These are phyloP conservation scores for Claviceps lovelessii DNA, from an alignment of 2,329 filamentous ascomycete genomes.

Conservation along the genomic window DNA sequence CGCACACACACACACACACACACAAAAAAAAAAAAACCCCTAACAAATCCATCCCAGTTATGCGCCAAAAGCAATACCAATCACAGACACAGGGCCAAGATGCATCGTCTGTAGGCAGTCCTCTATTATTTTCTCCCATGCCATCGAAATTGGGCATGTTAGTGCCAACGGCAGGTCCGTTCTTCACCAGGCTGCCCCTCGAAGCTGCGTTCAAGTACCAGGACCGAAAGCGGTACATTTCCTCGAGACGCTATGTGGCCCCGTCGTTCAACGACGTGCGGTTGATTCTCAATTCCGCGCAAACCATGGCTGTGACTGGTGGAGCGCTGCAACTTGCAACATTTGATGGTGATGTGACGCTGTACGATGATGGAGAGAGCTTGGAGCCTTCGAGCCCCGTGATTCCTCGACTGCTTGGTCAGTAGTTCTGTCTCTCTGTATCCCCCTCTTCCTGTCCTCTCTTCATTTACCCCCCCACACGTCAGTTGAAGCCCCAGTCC, in stretches of 20 bases:
- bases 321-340: slow-evolving; percentile 73
- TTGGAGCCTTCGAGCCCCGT: slow-evolving; percentile 64
- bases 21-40: background rate
- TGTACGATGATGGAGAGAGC: slow-evolving; percentile 81
- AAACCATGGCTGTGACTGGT: slow-evolving; percentile 78
- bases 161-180: slow-evolving; percentile 80
- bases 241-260: slow-evolving; percentile 78
- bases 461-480: too few species aligned
- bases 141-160: slow-evolving; percentile 86
- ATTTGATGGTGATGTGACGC: slow-evolving; percentile 93
- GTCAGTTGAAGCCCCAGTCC: background rate
- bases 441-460: background rate
- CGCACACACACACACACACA: too few species aligned
- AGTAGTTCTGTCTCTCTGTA: slow-evolving; percentile 3
- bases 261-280: slow-evolving; percentile 96
- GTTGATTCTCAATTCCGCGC: slow-evolving; percentile 84
- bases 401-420: slow-evolving; percentile 47
- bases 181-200: slow-evolving; percentile 78
- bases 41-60: slow-evolving; percentile 33
- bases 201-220: slow-evolving; percentile 88
- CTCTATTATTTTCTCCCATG: slow-evolving; percentile 20
- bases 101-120: background rate
- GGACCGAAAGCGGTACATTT: slow-evolving; percentile 74
- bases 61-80: slow-evolving; percentile 41
- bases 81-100: slow-evolving; percentile 1